Base-by-base conservation (phyloP, 1,284 basidiomycete genomes). In the Phellinidium pouzarii region DNA sequence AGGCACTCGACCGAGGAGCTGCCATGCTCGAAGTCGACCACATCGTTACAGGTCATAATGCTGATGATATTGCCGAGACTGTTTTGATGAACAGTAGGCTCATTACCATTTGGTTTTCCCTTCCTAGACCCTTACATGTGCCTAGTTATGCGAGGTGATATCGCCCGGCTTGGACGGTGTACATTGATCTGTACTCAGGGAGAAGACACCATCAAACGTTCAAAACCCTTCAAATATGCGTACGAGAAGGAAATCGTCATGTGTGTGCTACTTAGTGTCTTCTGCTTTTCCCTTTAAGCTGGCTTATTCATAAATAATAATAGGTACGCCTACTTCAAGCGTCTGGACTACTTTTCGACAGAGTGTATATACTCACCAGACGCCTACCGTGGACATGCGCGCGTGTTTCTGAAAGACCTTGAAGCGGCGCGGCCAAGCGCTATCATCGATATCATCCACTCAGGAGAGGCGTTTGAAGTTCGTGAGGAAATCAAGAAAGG, bases 171-270 rank as follows among this genome's bases (percentile, higher is more conserved):
- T 4, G 91, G 91, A 12, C 78, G 95, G 48, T 99, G 95, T 68
- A 99, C 95, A 0, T 78, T 87, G 43, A 95, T 99, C 54, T 94
- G 91, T 50, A 94, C 94, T 0, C 84, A 92, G 64, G 89, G 90
- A 34, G 92, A 94, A 66, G 91, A 94, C 63, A 95, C 92, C 0
- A 98, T 99, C 66, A 91, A 86, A 67, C 81, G 96, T 44, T 94
- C 91, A 56, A 99, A 99, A 71, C 95, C 95, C 2, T 99, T 99
- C 79, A 99, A 98, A 69, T 94, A 98, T 64, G 88, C 94, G 0
- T 99, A 99, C 65, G 96, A 99, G 71, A 99, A 99, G 72, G 95
- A 99, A 70, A 99, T 99, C 43, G 95, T 99, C 59, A 97, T 99
- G 94, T 91, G 14, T 8, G 59, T 59, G 80, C 69, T 6, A n/a